phyloP scores from a whole-genome alignment of 805 yeast genomes.

The Barnettozyma wickerhamii region DNA sequence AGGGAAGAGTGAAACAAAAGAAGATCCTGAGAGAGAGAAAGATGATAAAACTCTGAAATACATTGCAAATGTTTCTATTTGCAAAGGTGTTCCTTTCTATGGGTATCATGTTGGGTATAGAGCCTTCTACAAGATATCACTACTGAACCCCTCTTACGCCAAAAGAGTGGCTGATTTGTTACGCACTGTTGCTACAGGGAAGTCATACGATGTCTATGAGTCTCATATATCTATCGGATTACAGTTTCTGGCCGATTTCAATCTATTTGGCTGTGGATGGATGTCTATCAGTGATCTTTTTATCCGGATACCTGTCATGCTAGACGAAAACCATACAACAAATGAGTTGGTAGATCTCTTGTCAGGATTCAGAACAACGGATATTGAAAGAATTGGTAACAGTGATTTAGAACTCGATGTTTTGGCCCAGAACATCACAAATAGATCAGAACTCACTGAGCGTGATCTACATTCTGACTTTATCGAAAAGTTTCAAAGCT shows the following conservation, averaged over 20 bases:
- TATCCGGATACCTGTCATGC: slow-evolving; percentile 55
- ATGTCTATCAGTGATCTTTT: slow-evolving; percentile 40
- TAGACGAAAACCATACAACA: slow-evolving; percentile 27
- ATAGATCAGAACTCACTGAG: slow-evolving; percentile 42
- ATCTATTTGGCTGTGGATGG: slow-evolving; percentile 84
- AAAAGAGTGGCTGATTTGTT: slow-evolving; percentile 50
- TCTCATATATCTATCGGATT: slow-evolving; percentile 72
- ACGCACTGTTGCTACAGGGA: slow-evolving; percentile 39
- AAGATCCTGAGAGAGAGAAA: slow-evolving; percentile 1
- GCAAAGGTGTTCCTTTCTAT: slow-evolving; percentile 78
- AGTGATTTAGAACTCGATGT: slow-evolving; percentile 71
- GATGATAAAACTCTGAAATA: slow-evolving; percentile 31
- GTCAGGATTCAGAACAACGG: slow-evolving; percentile 21
- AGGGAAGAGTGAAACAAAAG: slow-evolving; percentile 6
- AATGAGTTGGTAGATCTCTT: slow-evolving; percentile 32
- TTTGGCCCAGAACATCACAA: slow-evolving; percentile 53
- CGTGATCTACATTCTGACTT: slow-evolving; percentile 50
- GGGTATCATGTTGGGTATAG: slow-evolving; percentile 70
- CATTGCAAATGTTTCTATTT: slow-evolving; percentile 56
- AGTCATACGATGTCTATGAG: slow-evolving; percentile 55
- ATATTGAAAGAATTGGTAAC: slow-evolving; percentile 50
- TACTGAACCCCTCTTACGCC: slow-evolving; percentile 58
- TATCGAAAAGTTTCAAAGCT: slow-evolving; percentile 29
- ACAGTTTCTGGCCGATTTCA: slow-evolving; percentile 81
- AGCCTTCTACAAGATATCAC: slow-evolving; percentile 62